Evolutionary conservation across 2,329 filamentous ascomycete genomes (phyloP), one percentile per base, ranked within the genome.

Genomic region (Calonectria hawksworthii): DNA sequence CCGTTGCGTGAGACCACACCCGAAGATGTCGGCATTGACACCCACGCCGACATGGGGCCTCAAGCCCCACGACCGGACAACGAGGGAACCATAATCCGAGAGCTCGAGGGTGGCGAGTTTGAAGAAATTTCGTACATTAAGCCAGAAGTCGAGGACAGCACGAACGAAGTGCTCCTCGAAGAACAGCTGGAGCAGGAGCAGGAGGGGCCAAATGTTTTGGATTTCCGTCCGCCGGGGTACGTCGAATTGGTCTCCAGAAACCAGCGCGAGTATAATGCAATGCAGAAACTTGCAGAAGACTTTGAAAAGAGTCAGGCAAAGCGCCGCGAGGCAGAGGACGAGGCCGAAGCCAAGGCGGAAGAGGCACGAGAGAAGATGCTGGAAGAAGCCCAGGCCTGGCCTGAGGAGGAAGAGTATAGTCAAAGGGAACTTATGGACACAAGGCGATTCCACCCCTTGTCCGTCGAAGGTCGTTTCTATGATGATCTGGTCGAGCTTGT

Each of bases 401-500:
- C 84, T 30, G 72, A 84, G 23, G 84, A 85, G 9, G 84, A 82
- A 44, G 79, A 81, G n/a, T 81, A 82, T 44, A 79, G 81, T 8
- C 83, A 86, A 83, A 86, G 73, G 66, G 84, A 78, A 18, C 26
- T 68, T 32, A 82, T 79, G 4, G 81, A 86, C 71, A 70, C 74
- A 30, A 85, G 86, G 10, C 92, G 95, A 23, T 88, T 93, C 26
- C 97, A 99, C 84, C 92, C 93, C 4, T 88, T 95, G 73, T 98
- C 96, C 0, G 84, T 89, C 2, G 88, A 92, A 52, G 96, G 94
- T n/a, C 92, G 93, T 75, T 98, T 94, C 83, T 90, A 92, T 64
- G 95, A 94, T 1, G 89, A 88, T 28, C 94, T 96, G 2, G 90
- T 90, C 51, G 98, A 96, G 11, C 84, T 98, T 18, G 89, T 91